These are phyloP conservation scores for Botryotinia globosa DNA, from an alignment of 2,329 filamentous ascomycete species.

Conservation along the genomic window DNA sequence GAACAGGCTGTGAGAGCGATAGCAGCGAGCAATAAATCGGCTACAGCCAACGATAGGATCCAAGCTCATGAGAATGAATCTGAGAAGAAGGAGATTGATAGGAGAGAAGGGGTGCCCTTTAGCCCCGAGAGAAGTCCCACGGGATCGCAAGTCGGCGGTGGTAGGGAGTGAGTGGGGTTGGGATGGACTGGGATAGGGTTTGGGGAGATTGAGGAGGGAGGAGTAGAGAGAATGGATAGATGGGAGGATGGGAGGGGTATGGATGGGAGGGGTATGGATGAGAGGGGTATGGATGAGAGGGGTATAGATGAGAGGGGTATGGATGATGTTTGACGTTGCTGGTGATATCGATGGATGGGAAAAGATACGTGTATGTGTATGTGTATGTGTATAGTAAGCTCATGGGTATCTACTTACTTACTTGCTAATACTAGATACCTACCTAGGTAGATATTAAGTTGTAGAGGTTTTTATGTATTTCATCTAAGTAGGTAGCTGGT, in stretches of 20 bases:
- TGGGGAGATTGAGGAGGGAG: background rate
- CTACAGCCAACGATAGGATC: background rate
- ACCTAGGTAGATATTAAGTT: background rate
- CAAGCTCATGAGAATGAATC: background rate
- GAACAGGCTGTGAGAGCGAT: conserved; percentile 9
- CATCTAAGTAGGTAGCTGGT: background rate
- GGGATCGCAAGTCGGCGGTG: background rate
- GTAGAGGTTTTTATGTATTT: background rate
- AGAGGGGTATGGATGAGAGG: background rate
- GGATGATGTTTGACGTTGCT: background rate
- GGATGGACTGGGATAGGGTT: background rate
- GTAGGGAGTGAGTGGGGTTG: background rate
- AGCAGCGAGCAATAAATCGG: conserved; percentile 8
- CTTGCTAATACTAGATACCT: background rate
- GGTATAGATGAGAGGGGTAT: background rate
- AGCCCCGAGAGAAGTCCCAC: background rate
- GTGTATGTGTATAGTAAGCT: background rate
- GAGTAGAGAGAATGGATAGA: background rate
- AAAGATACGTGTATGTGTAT: background rate
- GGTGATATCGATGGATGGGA: too few relatives aligned
- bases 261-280: background rate
- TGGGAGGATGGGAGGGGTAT: too few relatives aligned
- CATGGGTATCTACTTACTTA: background rate
- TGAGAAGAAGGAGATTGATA: background rate
- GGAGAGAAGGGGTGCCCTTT: background rate